phyloP scores from a whole-genome alignment of 2,329 filamentous ascomycete genomes.

The Aspergillus pseudoviridinutans region DNA sequence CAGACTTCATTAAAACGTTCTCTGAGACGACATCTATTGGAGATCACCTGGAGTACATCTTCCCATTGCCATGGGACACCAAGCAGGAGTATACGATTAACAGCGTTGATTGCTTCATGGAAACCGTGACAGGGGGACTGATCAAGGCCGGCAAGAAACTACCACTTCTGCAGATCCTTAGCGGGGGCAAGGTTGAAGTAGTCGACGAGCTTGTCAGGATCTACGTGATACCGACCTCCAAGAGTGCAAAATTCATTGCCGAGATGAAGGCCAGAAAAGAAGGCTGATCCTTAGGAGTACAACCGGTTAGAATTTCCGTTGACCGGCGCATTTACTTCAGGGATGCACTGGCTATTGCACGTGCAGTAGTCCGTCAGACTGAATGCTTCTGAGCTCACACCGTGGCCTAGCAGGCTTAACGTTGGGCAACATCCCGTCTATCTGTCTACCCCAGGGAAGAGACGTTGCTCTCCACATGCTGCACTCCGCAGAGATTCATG shows the following conservation, averaged over 20 bases:
- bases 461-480: not conserved
- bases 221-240: constrained; percentile 71
- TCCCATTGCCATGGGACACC: constrained; percentile 83
- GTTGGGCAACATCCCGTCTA: not conserved
- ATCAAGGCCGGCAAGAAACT: constrained; percentile 89
- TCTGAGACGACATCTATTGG: constrained; percentile 69
- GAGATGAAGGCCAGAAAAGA: constrained; percentile 75
- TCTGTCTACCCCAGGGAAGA: not conserved
- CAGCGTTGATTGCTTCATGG: constrained; percentile 81
- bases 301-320: not conserved
- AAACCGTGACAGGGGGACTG: constrained; percentile 73
- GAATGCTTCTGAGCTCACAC: not conserved
- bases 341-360: not conserved
- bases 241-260: constrained; percentile 70
- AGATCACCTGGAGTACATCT: constrained; percentile 78
- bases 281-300: constrained; percentile 15
- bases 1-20: constrained; percentile 87
- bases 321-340: not conserved
- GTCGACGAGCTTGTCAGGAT: constrained; percentile 81
- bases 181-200: constrained; percentile 74
- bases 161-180: constrained; percentile 68
- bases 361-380: not conserved
- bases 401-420: not conserved
- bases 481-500: not conserved
- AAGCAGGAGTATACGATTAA: constrained; percentile 61